A percentile compares a stretch with the other conserved stretches of the same genome.
Evolutionary conservation across 2,329 filamentous ascomycete species (phyloP).

Genomic region (Sporothrix sp.): DNA sequence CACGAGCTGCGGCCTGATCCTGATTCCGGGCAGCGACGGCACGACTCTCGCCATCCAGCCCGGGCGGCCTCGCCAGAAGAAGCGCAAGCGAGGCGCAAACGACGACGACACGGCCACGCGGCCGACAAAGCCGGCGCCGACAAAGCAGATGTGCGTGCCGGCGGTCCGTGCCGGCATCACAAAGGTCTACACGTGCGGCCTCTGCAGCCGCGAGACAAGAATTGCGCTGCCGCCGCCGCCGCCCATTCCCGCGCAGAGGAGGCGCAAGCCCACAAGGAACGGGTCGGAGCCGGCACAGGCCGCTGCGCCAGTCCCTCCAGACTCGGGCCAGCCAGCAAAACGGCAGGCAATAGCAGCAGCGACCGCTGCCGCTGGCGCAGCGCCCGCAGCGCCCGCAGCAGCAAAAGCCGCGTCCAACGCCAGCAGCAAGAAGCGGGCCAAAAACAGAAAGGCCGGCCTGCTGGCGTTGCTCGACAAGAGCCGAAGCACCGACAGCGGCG

Average conservation of each 20-base stretch:
- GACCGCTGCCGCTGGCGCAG: not conserved
- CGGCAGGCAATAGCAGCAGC: not conserved
- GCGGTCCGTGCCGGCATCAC: constrained; percentile 20
- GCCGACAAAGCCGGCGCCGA: not conserved
- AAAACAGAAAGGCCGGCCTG: constrained; percentile 55
- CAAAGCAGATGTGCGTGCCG: not conserved
- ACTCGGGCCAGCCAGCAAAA: not conserved
- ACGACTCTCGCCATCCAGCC: constrained; percentile 29
- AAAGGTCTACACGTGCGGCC: constrained; percentile 37
- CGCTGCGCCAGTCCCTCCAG: no score
- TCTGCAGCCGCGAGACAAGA: constrained; percentile 35
- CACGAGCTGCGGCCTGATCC: constrained; percentile 50
- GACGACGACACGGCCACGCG: not conserved
- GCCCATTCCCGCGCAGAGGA: constrained; percentile 20
- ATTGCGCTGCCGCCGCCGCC: constrained; percentile 32
- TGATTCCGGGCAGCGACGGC: constrained; percentile 41
- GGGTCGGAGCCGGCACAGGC: constrained; percentile 20
- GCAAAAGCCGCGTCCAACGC: constrained; percentile 7
- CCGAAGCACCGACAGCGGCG: constrained; percentile 22
- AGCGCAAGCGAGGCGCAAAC: not conserved
- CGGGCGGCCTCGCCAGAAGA: constrained; percentile 21
- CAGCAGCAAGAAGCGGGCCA: constrained; percentile 49
- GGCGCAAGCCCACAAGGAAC: not conserved
- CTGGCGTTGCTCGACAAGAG: constrained; percentile 52
- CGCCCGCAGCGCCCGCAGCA: not conserved